These are phyloP conservation scores for Globisporangium uncinulatum DNA, from an alignment of 352 stramenopile species.

Conservation along the genomic window DNA sequence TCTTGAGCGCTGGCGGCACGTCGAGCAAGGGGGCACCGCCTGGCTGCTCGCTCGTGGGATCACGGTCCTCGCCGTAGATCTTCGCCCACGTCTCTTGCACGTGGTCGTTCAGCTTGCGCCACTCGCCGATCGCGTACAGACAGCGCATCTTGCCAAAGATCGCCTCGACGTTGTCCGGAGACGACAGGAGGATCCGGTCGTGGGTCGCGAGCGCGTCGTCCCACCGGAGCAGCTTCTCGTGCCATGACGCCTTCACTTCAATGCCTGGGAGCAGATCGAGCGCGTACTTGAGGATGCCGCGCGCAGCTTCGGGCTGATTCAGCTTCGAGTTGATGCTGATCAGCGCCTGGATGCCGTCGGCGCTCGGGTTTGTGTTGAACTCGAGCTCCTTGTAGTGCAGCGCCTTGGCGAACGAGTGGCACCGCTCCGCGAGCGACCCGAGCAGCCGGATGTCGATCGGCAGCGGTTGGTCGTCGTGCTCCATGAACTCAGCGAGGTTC, in stretches of 20 bases:
- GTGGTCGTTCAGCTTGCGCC: slow-evolving; percentile 94
- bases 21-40: slow-evolving; percentile 57
- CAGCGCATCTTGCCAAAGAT: slow-evolving; percentile 99
- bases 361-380: slow-evolving; percentile 89
- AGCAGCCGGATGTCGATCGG: slow-evolving; percentile 97
- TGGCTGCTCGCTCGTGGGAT: slow-evolving; percentile 21
- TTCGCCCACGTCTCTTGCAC: slow-evolving; percentile 84
- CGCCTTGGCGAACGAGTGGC: slow-evolving; percentile 98
- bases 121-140: slow-evolving; percentile 97
- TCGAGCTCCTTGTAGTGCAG: slow-evolving; percentile 99
- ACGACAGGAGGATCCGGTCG: slow-evolving; percentile 67
- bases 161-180: slow-evolving; percentile 90
- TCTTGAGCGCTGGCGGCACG: slow-evolving; percentile 77
- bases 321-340: slow-evolving; percentile 99
- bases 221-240: slow-evolving; percentile 98
- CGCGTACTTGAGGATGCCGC: slow-evolving; percentile 96
- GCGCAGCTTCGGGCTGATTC: slow-evolving; percentile 95
- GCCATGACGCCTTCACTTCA: slow-evolving; percentile 94
- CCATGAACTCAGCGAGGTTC: slow-evolving; percentile 99
- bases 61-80: slow-evolving; percentile 67
- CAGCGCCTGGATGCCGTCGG: slow-evolving; percentile 95
- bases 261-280: slow-evolving; percentile 68
- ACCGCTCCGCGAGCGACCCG: slow-evolving; percentile 95
- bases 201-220: slow-evolving; percentile 95
- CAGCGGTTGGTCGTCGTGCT: slow-evolving; percentile 96